These are phyloP conservation scores for Paecilomyces niveus DNA, from an alignment of 2,329 filamentous ascomycete species.

Conservation along the genomic window DNA sequence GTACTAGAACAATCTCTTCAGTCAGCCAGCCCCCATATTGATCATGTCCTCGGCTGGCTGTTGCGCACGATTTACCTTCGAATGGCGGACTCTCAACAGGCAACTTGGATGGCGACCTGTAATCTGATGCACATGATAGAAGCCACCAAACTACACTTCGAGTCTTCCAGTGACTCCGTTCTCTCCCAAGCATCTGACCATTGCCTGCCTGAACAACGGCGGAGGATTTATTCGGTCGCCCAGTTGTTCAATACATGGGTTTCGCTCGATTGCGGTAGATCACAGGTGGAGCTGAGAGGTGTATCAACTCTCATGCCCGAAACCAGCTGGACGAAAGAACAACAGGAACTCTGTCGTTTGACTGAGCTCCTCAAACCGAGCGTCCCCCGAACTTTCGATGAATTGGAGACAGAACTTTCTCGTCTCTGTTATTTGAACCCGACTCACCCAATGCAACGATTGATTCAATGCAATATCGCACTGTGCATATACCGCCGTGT, in stretches of 20 bases:
- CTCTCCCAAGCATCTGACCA: background rate
- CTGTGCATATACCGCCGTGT: background rate
- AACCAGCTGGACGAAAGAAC: conserved; percentile 4
- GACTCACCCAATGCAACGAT: conserved; percentile 2
- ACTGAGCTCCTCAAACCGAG: conserved; percentile 4
- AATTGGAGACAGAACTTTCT: conserved; percentile 2
- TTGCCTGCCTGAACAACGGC: conserved; percentile 1
- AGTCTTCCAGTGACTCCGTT: background rate
- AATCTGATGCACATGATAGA: conserved; percentile 49
- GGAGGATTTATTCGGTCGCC: conserved; percentile 7
- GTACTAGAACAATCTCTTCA: conserved; percentile 1
- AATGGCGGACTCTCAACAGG: conserved; percentile 41
- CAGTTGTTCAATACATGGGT: conserved; percentile 10
- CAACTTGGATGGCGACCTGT: conserved; percentile 48
- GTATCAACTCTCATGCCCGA: conserved; percentile 2
- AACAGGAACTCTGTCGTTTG: conserved; percentile 3
- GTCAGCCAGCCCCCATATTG: conserved; percentile 3
- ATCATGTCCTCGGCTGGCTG: conserved; percentile 29
- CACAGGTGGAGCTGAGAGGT: conserved; percentile 2
- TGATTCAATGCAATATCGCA: background rate
- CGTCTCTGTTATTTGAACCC: conserved; percentile 1
- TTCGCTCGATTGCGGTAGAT: conserved; percentile 6
- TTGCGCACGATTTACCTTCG: conserved; percentile 44
- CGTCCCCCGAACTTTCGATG: background rate
- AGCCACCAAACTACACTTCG: conserved; percentile 24